A percentile compares a stretch with the other conserved stretches of the same genome.
phyloP scores from a whole-genome alignment of 176 grass and related monocot genomes.

The Poa annua region DNA sequence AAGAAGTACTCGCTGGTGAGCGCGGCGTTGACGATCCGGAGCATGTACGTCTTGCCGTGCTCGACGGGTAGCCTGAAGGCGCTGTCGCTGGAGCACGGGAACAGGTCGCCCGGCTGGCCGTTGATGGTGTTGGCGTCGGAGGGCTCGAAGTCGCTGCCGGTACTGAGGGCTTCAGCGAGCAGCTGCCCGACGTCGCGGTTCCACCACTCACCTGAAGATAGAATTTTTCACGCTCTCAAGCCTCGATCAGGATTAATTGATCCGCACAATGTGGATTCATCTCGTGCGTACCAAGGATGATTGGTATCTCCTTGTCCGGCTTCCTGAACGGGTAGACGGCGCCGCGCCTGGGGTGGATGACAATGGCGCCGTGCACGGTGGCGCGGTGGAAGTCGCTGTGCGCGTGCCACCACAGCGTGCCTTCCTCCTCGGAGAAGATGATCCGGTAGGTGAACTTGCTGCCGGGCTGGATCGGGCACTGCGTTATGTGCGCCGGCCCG shows the following conservation, averaged over 20 bases:
- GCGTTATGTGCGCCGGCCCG: constrained; percentile 23
- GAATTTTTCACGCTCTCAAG: too few species aligned
- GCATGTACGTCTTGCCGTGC: constrained; percentile 65
- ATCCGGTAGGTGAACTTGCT: constrained; percentile 57
- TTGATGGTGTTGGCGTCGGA: constrained; percentile 64
- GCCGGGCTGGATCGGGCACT: constrained; percentile 36
- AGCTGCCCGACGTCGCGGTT: constrained; percentile 14
- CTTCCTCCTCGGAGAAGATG: constrained; percentile 56
- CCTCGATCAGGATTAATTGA: neutral
- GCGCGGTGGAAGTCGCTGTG: constrained; percentile 56
- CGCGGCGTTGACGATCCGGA: constrained; percentile 64
- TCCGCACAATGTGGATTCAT: too few species aligned
- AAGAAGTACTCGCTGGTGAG: constrained; percentile 69
- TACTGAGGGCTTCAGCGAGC: constrained; percentile 12
- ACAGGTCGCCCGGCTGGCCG: constrained; percentile 49
- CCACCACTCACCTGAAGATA: constrained; percentile 47
- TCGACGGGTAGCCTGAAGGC: constrained; percentile 47
- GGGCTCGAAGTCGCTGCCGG: constrained; percentile 28
- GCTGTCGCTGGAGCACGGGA: constrained; percentile 23
- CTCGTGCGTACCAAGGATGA: constrained; percentile 56
- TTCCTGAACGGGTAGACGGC: constrained; percentile 45
- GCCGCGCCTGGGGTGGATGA: constrained; percentile 59
- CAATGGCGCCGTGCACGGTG: constrained; percentile 73
- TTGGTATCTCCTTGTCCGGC: constrained; percentile 58
- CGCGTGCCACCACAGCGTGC: constrained; percentile 75